A percentile compares a stretch with the other conserved stretches of the same genome.
These are phyloP conservation scores for Sequoiadendron giganteum DNA, from an alignment of 75 land plant species.

Conservation along the genomic window DNA sequence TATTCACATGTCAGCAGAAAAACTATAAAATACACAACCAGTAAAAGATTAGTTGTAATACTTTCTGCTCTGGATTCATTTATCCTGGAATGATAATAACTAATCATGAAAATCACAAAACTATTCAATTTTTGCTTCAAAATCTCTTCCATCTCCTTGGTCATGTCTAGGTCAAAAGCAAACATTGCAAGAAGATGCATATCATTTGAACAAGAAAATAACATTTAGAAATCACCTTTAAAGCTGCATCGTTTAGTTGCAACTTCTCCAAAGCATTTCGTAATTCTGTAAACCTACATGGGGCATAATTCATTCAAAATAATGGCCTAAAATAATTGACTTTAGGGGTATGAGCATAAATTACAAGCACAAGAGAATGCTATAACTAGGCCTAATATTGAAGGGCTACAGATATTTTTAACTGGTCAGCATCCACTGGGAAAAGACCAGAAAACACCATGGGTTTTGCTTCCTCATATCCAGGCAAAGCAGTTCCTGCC, in stretches of 20 bases:
- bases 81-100: background rate
- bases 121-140: background rate
- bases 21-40: background rate
- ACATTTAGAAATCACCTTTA: constrained; percentile 47
- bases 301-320: constrained; percentile 2
- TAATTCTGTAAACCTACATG: constrained; percentile 74
- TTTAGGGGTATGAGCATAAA: background rate
- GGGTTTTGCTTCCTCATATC: constrained; percentile 92
- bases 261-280: constrained; percentile 96
- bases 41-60: background rate
- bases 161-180: background rate
- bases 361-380: background rate
- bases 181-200: background rate
- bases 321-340: background rate
- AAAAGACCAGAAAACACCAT: constrained; percentile 99
- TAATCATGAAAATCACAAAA: background rate
- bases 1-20: background rate
- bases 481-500: constrained; percentile 76
- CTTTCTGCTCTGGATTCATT: background rate
- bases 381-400: background rate
- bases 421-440: constrained; percentile 98
- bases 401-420: constrained; percentile 2
- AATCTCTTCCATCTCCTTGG: background rate
- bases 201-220: background rate
- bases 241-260: constrained; percentile 97